Conservation (phyloP, 768 basidiomycete genomes). For the Lactarius trivialis region DNA sequence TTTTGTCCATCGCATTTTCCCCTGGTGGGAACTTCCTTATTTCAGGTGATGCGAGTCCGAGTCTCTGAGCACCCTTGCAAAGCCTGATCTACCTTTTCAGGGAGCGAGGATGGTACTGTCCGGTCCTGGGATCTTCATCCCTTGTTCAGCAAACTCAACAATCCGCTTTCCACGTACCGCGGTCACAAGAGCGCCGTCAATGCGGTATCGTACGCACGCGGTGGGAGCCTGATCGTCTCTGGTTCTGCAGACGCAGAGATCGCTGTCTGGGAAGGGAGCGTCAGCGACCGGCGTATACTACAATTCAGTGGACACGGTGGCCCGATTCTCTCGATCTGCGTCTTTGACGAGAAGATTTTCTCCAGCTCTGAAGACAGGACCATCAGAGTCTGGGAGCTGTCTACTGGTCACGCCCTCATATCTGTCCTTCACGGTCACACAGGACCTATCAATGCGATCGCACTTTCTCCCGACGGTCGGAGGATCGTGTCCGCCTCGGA, state of each 20-base stretch:
- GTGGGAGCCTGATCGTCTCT: slow-evolving; percentile 2
- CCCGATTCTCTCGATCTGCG: neutral
- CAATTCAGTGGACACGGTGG: neutral
- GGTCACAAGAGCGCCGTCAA: slow-evolving; percentile 25
- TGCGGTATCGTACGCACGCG: slow-evolving; percentile 3
- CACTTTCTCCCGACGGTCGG: neutral
- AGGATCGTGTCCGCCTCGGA: slow-evolving; percentile 13
- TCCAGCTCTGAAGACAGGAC: slow-evolving; percentile 14
- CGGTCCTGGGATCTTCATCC: slow-evolving; percentile 5
- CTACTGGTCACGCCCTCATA: neutral
- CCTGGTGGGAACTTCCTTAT: slow-evolving; percentile 1
- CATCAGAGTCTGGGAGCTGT: slow-evolving; percentile 14
- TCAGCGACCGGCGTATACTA: neutral
- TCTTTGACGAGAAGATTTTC: slow-evolving; percentile 4
- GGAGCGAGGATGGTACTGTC: slow-evolving; percentile 1
- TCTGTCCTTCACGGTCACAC: slow-evolving; percentile 29
- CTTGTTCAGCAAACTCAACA: neutral
- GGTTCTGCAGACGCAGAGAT: slow-evolving; percentile 8
- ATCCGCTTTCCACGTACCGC: neutral
- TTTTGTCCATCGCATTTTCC: slow-evolving; percentile 9
- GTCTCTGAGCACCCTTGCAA: neutral
- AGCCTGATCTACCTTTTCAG: slow-evolving; percentile 2
- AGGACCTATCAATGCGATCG: slow-evolving; percentile 1
- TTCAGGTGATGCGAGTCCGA: neutral
- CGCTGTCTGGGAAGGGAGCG: slow-evolving; percentile 5